A percentile compares a stretch with the other conserved stretches of the same genome.
These are phyloP conservation scores for Fusarium piperis DNA, from an alignment of 2,329 filamentous ascomycete genomes.

Conservation along the genomic window DNA sequence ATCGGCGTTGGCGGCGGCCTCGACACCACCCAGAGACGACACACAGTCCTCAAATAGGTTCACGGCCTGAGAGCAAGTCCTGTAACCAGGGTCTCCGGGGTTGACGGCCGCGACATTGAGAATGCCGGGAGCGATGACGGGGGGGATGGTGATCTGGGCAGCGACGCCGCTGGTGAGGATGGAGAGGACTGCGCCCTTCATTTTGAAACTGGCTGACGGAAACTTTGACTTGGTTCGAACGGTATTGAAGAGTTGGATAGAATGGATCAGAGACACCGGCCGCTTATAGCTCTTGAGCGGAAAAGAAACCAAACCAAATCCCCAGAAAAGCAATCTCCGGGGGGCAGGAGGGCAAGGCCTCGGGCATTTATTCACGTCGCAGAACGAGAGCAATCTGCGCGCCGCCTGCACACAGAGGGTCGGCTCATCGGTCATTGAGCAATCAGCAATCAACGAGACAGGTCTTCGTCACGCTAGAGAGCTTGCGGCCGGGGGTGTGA, in stretches of 20 bases:
- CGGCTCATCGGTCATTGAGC: slow-evolving; percentile 28
- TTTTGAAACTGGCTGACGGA: slow-evolving; percentile 23
- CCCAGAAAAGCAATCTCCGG: slow-evolving; percentile 4
- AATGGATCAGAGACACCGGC: slow-evolving; percentile 2
- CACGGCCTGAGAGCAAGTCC: slow-evolving; percentile 36
- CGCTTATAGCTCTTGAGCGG: slow-evolving; percentile 12
- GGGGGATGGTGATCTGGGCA: slow-evolving; percentile 40
- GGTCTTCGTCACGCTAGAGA: slow-evolving; percentile 25
- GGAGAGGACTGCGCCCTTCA: slow-evolving; percentile 38
- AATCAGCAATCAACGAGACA: slow-evolving; percentile 5
- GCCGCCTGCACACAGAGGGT: slow-evolving; percentile 9
- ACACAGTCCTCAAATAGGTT: slow-evolving; percentile 37
- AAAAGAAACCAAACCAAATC: slow-evolving; percentile 8
- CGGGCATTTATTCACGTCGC: slow-evolving; percentile 29
- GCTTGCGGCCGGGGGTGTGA: slow-evolving; percentile 25
- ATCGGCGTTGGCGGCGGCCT: slow-evolving; percentile 37
- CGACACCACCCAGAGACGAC: slow-evolving; percentile 33
- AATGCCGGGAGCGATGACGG: slow-evolving; percentile 31
- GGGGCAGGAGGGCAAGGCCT: slow-evolving; percentile 6
- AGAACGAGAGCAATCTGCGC: slow-evolving; percentile 13
- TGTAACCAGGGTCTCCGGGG: slow-evolving; percentile 37
- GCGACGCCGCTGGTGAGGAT: slow-evolving; percentile 37
- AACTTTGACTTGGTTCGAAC: neutral
- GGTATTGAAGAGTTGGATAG: neutral
- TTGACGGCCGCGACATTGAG: slow-evolving; percentile 40